Evolutionary conservation across 768 basidiomycete species (phyloP).

Genomic region (Russula compacta): DNA sequence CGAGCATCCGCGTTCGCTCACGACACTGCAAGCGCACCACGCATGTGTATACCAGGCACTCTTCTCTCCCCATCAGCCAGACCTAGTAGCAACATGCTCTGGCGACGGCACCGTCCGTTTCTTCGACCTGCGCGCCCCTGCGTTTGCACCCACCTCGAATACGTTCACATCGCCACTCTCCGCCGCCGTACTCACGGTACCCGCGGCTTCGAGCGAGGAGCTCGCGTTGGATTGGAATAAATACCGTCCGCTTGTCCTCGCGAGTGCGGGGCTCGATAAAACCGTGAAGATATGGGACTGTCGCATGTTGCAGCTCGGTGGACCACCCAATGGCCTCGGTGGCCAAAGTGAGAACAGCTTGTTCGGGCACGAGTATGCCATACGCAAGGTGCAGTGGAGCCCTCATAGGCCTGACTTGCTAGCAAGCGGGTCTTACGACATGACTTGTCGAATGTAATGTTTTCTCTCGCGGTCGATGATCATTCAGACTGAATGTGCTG

Average conservation of each 20-base stretch:
- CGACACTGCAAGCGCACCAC: slow-evolving; percentile 75
- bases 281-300: slow-evolving; percentile 76
- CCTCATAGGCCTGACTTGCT: slow-evolving; percentile 66
- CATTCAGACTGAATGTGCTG: not conserved
- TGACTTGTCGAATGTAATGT: slow-evolving; percentile 86
- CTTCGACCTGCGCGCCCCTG: slow-evolving; percentile 66
- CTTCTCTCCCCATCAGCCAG: slow-evolving; percentile 88
- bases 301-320: slow-evolving; percentile 61
- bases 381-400: slow-evolving; percentile 84
- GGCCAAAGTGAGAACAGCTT: slow-evolving; percentile 63
- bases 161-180: slow-evolving; percentile 59
- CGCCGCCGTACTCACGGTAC: slow-evolving; percentile 65
- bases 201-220: slow-evolving; percentile 70
- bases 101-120: slow-evolving; percentile 78
- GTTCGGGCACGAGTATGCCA: slow-evolving; percentile 83
- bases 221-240: slow-evolving; percentile 91
- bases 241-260: slow-evolving; percentile 69
- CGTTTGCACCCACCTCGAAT: slow-evolving; percentile 44
- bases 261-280: slow-evolving; percentile 75
- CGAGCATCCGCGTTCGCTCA: slow-evolving; percentile 66
- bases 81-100: slow-evolving; percentile 73
- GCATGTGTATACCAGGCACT: slow-evolving; percentile 84
- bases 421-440: slow-evolving; percentile 80
- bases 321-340: slow-evolving; percentile 44
- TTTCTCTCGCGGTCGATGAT: not conserved